Percentiles rank a stretch among this genome's conserved stretches.
These are phyloP conservation scores for Trichosporon coremiiforme DNA, from an alignment of 1,284 basidiomycete species.

Conservation along the genomic window DNA sequence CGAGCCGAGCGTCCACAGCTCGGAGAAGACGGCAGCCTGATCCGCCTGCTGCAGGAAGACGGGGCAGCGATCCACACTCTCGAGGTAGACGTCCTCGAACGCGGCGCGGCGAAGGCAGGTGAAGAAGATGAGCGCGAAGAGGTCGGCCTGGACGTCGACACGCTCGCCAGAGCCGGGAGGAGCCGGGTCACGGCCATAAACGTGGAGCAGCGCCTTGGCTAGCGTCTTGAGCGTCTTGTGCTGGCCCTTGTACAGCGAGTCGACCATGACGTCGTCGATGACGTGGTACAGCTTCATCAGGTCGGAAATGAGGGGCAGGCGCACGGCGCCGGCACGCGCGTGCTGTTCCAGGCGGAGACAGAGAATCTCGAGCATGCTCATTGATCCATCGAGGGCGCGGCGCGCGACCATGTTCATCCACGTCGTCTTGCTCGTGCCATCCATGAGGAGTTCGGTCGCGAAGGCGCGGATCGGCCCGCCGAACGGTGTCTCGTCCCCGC, in stretches of 20 bases:
- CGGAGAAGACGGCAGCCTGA: constrained; percentile 28
- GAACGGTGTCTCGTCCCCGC: neutral
- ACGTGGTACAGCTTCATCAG: constrained; percentile 21
- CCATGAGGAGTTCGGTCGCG: constrained; percentile 13
- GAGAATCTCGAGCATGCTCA: constrained; percentile 21
- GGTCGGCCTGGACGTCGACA: constrained; percentile 26
- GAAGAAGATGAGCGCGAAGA: constrained; percentile 28
- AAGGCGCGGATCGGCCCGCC: constrained; percentile 11
- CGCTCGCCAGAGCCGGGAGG: neutral
- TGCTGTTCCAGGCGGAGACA: constrained; percentile 21
- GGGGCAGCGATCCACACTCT: constrained; percentile 27
- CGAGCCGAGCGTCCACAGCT: constrained; percentile 29
- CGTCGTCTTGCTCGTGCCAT: constrained; percentile 9
- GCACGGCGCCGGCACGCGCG: constrained; percentile 10
- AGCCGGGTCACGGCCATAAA: constrained; percentile 16
- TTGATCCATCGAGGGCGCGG: constrained; percentile 19
- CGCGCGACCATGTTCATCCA: constrained; percentile 22
- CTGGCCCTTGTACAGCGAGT: constrained; percentile 24
- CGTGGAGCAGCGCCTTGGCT: neutral
- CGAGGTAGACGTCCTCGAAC: constrained; percentile 30
- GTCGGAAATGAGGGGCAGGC: constrained; percentile 18
- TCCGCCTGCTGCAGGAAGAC: constrained; percentile 24
- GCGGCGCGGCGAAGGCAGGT: constrained; percentile 26
- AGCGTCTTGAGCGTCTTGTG: constrained; percentile 17
- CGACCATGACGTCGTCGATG: constrained; percentile 22